phyloP scores from a whole-genome alignment of 345 rosid genomes.

The Acer yangbiense region DNA sequence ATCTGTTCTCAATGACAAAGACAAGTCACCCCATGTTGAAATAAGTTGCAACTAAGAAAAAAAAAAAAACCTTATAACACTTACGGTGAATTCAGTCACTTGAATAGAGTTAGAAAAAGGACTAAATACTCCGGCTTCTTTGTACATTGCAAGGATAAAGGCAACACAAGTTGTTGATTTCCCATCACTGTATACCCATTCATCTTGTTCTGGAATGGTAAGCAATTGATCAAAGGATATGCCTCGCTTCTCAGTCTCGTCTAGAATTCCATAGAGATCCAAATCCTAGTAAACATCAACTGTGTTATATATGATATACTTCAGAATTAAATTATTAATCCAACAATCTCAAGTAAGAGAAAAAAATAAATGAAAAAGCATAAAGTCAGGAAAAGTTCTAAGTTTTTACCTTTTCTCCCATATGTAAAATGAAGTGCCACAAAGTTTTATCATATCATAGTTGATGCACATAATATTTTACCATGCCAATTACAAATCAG shows the following conservation, averaged over 20 bases:
- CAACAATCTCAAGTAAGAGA: neutral
- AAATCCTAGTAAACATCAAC: conserved; percentile 51
- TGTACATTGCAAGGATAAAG: conserved; percentile 90
- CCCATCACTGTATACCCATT: conserved; percentile 96
- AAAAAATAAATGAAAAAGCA: neutral
- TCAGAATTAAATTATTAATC: neutral
- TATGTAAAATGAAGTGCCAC: neutral
- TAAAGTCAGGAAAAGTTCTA: neutral
- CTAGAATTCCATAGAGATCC: conserved; percentile 74
- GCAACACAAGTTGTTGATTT: conserved; percentile 95
- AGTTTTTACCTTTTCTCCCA: too few species aligned
- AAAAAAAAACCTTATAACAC: conserved; percentile 19
- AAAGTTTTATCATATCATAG: neutral
- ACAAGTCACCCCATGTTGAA: neutral
- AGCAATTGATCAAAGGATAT: conserved; percentile 81
- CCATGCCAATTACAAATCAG: neutral
- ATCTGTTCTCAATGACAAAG: conserved; percentile 41
- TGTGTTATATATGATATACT: neutral
- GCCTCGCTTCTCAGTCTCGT: conserved; percentile 81
- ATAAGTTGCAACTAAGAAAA: neutral
- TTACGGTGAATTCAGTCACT: conserved; percentile 96
- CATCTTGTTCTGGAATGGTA: conserved; percentile 89
- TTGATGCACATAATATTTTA: neutral
- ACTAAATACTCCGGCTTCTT: conserved; percentile 85
- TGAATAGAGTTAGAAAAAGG: conserved; percentile 69